phyloP scores from a whole-genome alignment of 495 filamentous ascomycete genomes.

The Xylaria flabelliformis region DNA sequence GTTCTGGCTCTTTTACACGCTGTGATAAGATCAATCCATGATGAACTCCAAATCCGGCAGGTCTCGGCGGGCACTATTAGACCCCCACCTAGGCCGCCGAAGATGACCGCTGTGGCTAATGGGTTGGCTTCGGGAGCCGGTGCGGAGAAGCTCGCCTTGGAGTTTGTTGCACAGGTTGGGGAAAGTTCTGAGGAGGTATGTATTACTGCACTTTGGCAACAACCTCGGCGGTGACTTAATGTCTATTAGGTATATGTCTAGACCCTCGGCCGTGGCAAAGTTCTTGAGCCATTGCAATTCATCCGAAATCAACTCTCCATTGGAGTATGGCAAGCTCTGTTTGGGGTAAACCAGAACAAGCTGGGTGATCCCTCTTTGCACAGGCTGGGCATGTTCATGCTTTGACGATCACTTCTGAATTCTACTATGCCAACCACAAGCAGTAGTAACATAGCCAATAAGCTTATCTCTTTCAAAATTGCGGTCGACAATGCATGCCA shows the following conservation, averaged over 20 bases:
- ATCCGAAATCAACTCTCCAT: background rate
- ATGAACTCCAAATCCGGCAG: slow-evolving; percentile 11
- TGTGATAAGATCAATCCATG: background rate
- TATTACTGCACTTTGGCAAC: background rate
- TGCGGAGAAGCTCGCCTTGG: slow-evolving; percentile 1
- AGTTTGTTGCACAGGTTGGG: background rate
- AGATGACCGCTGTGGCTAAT: slow-evolving; percentile 4
- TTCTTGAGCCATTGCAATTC: background rate
- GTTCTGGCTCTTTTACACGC: too few relatives aligned
- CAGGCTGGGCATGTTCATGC: background rate
- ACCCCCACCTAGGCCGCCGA: background rate
- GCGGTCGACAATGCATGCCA: slow-evolving; percentile 13
- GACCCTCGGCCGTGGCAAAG: background rate
- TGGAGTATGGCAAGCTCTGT: background rate
- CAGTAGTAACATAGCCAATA: background rate
- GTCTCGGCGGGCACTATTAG: background rate
- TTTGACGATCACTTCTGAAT: slow-evolving; percentile 15
- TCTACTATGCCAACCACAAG: slow-evolving; percentile 15
- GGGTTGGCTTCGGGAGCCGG: slow-evolving; percentile 2
- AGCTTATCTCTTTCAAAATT: slow-evolving; percentile 15
- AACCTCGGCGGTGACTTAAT: background rate
- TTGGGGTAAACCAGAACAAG: slow-evolving; percentile 1
- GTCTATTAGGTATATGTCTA: background rate
- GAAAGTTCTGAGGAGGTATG: background rate
- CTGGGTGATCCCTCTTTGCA: background rate